Conservation (phyloP, 1,284 basidiomycete species). For the Xerocomus minutiporus region DNA sequence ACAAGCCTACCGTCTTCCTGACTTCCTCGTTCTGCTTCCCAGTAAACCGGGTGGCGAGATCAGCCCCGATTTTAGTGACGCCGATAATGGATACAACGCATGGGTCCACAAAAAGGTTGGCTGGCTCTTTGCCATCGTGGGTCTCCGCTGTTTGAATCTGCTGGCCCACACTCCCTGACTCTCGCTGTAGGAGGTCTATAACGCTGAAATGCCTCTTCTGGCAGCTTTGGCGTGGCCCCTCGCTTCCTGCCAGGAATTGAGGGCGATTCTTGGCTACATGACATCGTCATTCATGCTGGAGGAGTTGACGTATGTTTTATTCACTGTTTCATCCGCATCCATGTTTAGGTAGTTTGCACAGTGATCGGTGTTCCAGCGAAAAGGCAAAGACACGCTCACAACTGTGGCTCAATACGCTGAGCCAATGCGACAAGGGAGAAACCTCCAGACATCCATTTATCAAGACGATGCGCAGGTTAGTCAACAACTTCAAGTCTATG, state of each 20-base stretch:
- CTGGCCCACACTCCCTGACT: background rate
- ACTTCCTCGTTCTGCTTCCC: slow-evolving; percentile 25
- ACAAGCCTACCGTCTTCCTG: slow-evolving; percentile 22
- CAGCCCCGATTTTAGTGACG: slow-evolving; percentile 24
- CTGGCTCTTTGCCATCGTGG: slow-evolving; percentile 22
- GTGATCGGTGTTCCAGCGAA: slow-evolving; percentile 25
- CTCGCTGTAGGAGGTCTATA: slow-evolving; percentile 24
- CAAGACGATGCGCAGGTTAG: slow-evolving; percentile 23
- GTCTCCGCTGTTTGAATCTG: slow-evolving; percentile 1
- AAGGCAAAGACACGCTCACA: slow-evolving; percentile 13
- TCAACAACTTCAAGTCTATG: background rate
- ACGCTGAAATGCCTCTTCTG: slow-evolving; percentile 30
- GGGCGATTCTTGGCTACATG: slow-evolving; percentile 30
- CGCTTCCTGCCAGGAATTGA: slow-evolving; percentile 22
- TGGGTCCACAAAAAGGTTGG: slow-evolving; percentile 27
- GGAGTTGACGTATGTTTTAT: slow-evolving; percentile 26
- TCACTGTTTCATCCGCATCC: background rate
- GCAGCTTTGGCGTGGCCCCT: slow-evolving; percentile 26
- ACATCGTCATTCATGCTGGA: slow-evolving; percentile 33
- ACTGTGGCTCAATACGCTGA: slow-evolving; percentile 25
- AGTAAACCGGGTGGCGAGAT: slow-evolving; percentile 28
- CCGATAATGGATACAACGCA: slow-evolving; percentile 20
- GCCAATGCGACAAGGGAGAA: slow-evolving; percentile 14
- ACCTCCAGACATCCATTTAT: slow-evolving; percentile 20
- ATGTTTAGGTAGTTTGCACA: slow-evolving; percentile 4